These are phyloP conservation scores for Annona cherimola DNA, from an alignment of 164 flowering plant genomes.

Conservation along the genomic window DNA sequence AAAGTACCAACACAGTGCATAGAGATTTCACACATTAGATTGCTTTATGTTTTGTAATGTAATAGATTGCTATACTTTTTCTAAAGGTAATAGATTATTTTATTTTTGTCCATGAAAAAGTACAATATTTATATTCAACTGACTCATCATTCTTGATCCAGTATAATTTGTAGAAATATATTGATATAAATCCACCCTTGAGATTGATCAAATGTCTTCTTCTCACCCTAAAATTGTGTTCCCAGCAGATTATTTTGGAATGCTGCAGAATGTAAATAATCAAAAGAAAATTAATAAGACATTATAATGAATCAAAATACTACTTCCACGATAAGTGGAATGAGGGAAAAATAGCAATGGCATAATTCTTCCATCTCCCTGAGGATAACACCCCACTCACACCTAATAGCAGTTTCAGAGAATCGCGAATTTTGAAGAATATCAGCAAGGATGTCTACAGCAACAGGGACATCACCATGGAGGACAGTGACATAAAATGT, in stretches of 20 bases:
- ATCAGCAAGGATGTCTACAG: slow-evolving; percentile 64
- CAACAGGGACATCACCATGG: slow-evolving; percentile 49
- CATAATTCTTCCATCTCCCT: slow-evolving; percentile 80
- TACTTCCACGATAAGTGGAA: neutral
- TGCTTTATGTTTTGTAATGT: neutral
- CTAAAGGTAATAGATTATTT: no score
- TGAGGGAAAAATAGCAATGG: neutral
- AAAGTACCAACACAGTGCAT: no score
- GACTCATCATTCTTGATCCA: slow-evolving; percentile 17
- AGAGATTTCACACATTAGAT: no score
- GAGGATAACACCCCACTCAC: slow-evolving; percentile 70
- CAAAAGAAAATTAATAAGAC: slow-evolving; percentile 6
- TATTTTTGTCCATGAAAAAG: no score
- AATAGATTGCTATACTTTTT: neutral
- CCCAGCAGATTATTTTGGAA: slow-evolving; percentile 16
- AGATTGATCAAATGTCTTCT: slow-evolving; percentile 16
- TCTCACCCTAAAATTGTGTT: slow-evolving; percentile 15
- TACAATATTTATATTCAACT: neutral
- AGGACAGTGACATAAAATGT: slow-evolving; percentile 73
- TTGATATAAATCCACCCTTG: slow-evolving; percentile 7
- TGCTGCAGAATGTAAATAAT: slow-evolving; percentile 20
- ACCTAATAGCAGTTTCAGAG: slow-evolving; percentile 37
- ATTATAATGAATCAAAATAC: neutral
- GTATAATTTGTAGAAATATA: slow-evolving; percentile 16
- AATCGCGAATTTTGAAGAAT: slow-evolving; percentile 74